phyloP scores from a whole-genome alignment of 331 rosid species.

The Pyracantha coccinea region DNA sequence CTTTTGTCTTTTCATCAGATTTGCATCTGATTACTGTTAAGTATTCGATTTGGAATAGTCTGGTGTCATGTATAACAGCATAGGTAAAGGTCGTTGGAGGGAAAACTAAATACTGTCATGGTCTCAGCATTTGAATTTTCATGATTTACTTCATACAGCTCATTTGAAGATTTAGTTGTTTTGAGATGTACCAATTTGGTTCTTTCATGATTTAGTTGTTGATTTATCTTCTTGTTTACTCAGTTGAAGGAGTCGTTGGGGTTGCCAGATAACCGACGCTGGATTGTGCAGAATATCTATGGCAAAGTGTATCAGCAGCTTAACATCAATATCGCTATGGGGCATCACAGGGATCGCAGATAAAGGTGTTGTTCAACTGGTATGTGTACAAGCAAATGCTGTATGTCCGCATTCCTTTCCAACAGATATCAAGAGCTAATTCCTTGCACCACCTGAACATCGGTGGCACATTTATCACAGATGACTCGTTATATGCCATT shows the following conservation, averaged over 20 bases:
- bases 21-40: background rate
- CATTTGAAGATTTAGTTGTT: background rate
- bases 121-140: background rate
- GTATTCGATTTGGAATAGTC: background rate
- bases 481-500: slow-evolving; percentile 64
- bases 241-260: slow-evolving; percentile 93
- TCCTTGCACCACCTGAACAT: slow-evolving; percentile 73
- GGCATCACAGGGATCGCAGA: slow-evolving; percentile 94
- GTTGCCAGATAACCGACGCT: slow-evolving; percentile 74
- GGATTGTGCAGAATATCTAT: slow-evolving; percentile 64
- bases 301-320: slow-evolving; percentile 64
- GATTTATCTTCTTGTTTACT: background rate
- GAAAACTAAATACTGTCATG: background rate
- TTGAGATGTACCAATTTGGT: background rate
- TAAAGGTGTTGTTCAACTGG: slow-evolving; percentile 81
- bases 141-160: background rate
- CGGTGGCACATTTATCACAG: slow-evolving; percentile 95
- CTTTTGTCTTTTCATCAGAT: background rate
- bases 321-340: slow-evolving; percentile 83
- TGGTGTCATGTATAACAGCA: background rate
- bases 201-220: background rate
- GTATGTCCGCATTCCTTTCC: background rate
- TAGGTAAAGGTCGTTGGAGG: background rate
- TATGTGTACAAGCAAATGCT: slow-evolving; percentile 12
- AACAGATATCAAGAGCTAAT: slow-evolving; percentile 68